phyloP scores from a whole-genome alignment of 192 early-diverging fungal species.

The Umbelopsis sp. region DNA sequence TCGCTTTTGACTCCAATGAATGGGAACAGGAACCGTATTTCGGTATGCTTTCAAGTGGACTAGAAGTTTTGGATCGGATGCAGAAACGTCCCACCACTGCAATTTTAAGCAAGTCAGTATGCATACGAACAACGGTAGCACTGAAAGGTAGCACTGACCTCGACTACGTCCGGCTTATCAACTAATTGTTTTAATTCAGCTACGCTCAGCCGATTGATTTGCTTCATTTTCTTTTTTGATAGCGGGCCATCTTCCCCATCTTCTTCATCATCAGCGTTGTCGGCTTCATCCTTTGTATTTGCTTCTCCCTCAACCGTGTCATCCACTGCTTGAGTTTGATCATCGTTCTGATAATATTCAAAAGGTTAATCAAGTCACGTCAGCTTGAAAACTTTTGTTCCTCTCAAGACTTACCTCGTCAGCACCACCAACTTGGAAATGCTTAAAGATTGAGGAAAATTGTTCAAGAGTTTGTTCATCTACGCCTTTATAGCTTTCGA shows the following conservation, averaged over 20 bases:
- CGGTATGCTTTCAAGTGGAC: conserved; percentile 89
- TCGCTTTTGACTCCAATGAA: conserved; percentile 95
- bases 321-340: conserved; percentile 2
- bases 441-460: conserved; percentile 35
- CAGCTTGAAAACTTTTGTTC: background rate
- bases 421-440: conserved; percentile 33
- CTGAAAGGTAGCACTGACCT: no score
- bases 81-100: conserved; percentile 90
- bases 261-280: conserved; percentile 26
- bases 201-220: conserved; percentile 68
- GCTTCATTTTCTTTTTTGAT: conserved; percentile 63
- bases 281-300: conserved; percentile 23
- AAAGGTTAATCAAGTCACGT: background rate
- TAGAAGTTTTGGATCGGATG: conserved; percentile 86
- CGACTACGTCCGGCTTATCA: conserved; percentile 92
- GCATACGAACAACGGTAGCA: background rate
- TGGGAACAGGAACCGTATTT: conserved; percentile 94
- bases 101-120: conserved; percentile 5
- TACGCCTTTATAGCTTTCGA: conserved; percentile 25
- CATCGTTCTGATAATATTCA: background rate
- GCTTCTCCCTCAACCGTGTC: conserved; percentile 10
- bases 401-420: conserved; percentile 18
- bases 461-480: conserved; percentile 31
- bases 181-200: conserved; percentile 94
- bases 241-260: conserved; percentile 30